Base-by-base conservation (phyloP, 1,284 basidiomycete genomes). In the Leccinum griseonigrum region DNA sequence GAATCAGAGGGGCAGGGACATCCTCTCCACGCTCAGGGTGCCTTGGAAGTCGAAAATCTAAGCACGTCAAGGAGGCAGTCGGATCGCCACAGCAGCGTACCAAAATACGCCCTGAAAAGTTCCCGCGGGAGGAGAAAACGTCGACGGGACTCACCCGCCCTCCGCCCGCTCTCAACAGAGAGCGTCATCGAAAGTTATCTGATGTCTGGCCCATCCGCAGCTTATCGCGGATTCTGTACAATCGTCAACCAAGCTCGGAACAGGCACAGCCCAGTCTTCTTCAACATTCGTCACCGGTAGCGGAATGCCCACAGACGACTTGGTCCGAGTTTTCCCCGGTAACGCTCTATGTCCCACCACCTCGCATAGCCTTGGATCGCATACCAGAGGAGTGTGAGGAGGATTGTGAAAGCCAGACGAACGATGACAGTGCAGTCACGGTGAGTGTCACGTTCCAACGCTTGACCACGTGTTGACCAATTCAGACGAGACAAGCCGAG, bases 381-480 rank as follows among this genome's bases (percentile, higher is more conserved):
- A 74, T 75, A 66, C 74, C 72, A 2, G 72, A 73, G 62, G 72
- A 76, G 56, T 51, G 43, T 5, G 72, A 76, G 38, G 69, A 69
- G 38, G 70, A 69, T 6, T 40, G 50, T 54, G 59, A 71, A 58
- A 73, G 66, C 55, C 63, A 73, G 53, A 54, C 58, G 29, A 61
- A 56, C 1, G 59, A 58, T 10, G 62, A 67, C 46, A 40, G 64
- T 10, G 53, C 51, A 18, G 46, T 48, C 29, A 61, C 63, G 6
- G 53, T 68, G 7, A 59, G 70, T 7, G 58, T 57, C 14, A 54
- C 60, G 3, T 36, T 71, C 29, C 61, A 63, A 22, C 48, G 60
- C 48, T 59, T 62, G 58, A 18, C 63, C 11, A 52, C 46, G 52
- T 50, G 31, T 55, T 58, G 16, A 31, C 28, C 28, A 26, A 16